These are phyloP conservation scores for Phytophthora crassamura DNA, from an alignment of 352 stramenopile genomes.

Conservation along the genomic window DNA sequence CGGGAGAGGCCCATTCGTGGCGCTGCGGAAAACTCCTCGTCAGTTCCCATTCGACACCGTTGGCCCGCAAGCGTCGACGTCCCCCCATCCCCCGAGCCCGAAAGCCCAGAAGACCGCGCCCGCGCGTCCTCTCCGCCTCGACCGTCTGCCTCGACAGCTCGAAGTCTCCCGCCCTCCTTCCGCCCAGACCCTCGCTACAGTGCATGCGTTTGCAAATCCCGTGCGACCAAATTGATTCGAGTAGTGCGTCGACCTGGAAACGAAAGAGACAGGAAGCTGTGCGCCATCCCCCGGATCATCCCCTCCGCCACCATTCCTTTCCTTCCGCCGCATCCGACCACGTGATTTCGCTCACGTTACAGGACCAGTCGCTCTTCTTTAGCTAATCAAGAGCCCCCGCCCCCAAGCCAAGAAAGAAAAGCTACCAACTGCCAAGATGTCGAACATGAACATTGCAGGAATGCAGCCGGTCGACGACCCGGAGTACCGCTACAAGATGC, in stretches of 20 bases:
- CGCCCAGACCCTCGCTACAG: slow-evolving; percentile 48
- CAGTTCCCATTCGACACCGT: slow-evolving; percentile 45
- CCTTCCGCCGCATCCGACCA: slow-evolving; percentile 15
- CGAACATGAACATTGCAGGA: slow-evolving; percentile 92
- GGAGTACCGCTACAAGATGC: slow-evolving; percentile 99
- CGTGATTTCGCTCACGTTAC: slow-evolving; percentile 50
- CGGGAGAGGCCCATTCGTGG: neutral
- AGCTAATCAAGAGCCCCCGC: slow-evolving; percentile 32
- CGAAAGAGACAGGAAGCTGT: slow-evolving; percentile 70
- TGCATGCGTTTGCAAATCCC: slow-evolving; percentile 91
- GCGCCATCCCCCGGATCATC: slow-evolving; percentile 48
- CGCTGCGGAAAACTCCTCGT: slow-evolving; percentile 8
- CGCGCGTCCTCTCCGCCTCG: slow-evolving; percentile 8
- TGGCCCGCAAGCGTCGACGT: slow-evolving; percentile 41
- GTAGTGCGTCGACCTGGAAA: slow-evolving; percentile 75
- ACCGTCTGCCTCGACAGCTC: slow-evolving; percentile 14
- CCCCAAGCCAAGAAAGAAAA: slow-evolving; percentile 8
- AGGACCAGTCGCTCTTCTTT: slow-evolving; percentile 40
- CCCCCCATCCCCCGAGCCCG: neutral
- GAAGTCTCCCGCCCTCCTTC: slow-evolving; percentile 9
- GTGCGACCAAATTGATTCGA: slow-evolving; percentile 78
- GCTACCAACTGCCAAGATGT: slow-evolving; percentile 55
- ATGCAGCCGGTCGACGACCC: slow-evolving; percentile 92
- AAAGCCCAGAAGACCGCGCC: slow-evolving; percentile 1
- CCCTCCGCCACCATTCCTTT: slow-evolving; percentile 46